Conservation (phyloP, 441 rosid species). For the Raphanus hybrid region DNA sequence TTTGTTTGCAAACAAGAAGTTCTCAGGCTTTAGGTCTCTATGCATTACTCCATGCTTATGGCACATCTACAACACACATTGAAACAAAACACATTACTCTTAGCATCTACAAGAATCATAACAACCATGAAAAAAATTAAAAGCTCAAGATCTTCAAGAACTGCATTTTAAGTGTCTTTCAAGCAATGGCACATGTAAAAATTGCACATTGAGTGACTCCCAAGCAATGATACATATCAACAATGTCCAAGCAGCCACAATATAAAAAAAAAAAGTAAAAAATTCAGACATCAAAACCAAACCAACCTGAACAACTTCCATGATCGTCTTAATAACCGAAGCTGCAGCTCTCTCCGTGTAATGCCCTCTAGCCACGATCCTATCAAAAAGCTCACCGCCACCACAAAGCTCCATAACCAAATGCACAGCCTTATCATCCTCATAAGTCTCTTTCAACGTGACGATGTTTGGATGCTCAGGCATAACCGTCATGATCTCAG, state of each 20-base stretch:
- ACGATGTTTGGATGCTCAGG: constrained; percentile 60
- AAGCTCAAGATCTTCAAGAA: constrained; percentile 1
- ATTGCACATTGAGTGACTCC: background rate
- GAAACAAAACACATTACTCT: background rate
- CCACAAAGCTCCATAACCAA: constrained; percentile 78
- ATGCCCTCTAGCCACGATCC: constrained; percentile 70
- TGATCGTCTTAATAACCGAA: constrained; percentile 59
- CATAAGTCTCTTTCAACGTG: constrained; percentile 64
- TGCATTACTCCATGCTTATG: constrained; percentile 70
- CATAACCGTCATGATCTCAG: constrained; percentile 64
- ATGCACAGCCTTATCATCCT: constrained; percentile 70
- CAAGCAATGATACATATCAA: background rate
- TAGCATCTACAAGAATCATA: background rate
- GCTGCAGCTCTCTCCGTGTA: constrained; percentile 77
- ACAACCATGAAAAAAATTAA: background rate
- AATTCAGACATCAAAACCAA: background rate
- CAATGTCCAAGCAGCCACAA: background rate
- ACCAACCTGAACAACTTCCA: constrained; percentile 65
- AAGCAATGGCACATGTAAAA: background rate
- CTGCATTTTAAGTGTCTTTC: background rate
- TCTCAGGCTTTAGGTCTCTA: constrained; percentile 67
- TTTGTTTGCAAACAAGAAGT: constrained; percentile 63
- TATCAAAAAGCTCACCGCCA: constrained; percentile 73
- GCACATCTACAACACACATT: constrained; percentile 50
- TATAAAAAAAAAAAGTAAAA: background rate